Base-by-base conservation (phyloP, 768 basidiomycete genomes). In the Suillus plorans region DNA sequence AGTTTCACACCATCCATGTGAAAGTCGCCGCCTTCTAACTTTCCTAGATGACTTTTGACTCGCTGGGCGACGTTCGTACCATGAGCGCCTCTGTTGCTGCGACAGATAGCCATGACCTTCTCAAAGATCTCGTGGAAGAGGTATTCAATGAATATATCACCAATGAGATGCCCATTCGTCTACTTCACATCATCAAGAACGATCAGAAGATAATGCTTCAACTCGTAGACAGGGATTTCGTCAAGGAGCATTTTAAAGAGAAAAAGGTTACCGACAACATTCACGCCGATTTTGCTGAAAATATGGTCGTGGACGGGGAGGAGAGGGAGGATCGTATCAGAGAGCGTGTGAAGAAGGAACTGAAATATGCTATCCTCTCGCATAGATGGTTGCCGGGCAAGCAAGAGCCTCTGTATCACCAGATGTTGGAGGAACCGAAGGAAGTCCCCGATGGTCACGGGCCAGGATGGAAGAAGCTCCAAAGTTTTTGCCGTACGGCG, bases 291-390 rank as follows among this genome's bases (percentile, higher is more conserved):
- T 25, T 34, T n/a, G 2, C 52, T 9, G 7, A n/a, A 25, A 12
- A 6, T 7, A 47, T 9, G 20, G 12, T 20, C 20, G 16, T 39
- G 28, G 28, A 64, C 18, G 37, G 36, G 58, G 63, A 64, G 9
- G 60, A 62, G 5, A 44, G 31, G 52, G 31, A 34, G 18, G 31
- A 55, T 20, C 5, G 47, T 2, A 64, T 64, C 60, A 37, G 7
- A 61, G 45, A 25, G 8, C 25, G 36, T 5, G 36, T 64, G 13
- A 63, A 64, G 22, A 16, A 47, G 14, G 50, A 41, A 28, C 22
- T 64, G 9, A 64, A 39, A 55, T 64, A 62, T n/a, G 64, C 60
- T 37, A 55, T 55, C 16, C 31, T 64, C 52, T 64, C 64, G 13
- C 64, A 64, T 42, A 34, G 60, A 31, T 64, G 64, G 64, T 12